A percentile compares a stretch with the other conserved stretches of the same genome.
Conservation (phyloP, 2,329 filamentous ascomycete genomes). For the Fusarium sp. region DNA sequence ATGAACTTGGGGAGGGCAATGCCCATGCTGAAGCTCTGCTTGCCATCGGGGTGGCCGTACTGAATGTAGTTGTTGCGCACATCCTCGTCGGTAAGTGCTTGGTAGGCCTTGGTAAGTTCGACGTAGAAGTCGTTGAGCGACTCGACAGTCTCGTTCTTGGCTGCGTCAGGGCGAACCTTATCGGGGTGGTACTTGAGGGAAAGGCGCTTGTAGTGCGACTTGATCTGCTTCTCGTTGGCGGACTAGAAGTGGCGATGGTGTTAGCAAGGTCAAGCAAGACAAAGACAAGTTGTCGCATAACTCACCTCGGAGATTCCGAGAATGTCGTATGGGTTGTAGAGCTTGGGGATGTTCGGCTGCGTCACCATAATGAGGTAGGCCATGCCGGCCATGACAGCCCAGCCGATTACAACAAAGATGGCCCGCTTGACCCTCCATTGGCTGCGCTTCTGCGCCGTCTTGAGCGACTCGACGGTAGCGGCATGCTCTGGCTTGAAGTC, state of each 20-base stretch:
- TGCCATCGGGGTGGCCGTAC: constrained; percentile 96
- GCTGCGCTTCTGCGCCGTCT: constrained; percentile 87
- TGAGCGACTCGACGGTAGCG: constrained; percentile 83
- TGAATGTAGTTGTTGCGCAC: constrained; percentile 96
- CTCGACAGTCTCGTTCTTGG: constrained; percentile 90
- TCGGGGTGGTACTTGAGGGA: constrained; percentile 92
- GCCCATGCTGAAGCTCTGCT: constrained; percentile 97
- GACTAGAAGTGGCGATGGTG: constrained; percentile 61
- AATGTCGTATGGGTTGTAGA: constrained; percentile 98
- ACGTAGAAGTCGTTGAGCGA: constrained; percentile 89
- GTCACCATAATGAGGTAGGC: constrained; percentile 88
- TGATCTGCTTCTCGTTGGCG: constrained; percentile 89
- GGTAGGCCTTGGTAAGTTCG: constrained; percentile 97
- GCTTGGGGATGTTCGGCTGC: constrained; percentile 74
- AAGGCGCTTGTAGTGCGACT: constrained; percentile 87
- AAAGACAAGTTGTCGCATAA: background rate
- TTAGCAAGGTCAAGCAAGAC: constrained; percentile 20
- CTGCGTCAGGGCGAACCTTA: constrained; percentile 83
- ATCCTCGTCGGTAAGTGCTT: constrained; percentile 96
- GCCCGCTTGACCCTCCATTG: constrained; percentile 89
- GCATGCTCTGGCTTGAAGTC: constrained; percentile 85
- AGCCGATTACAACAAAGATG: constrained; percentile 79
- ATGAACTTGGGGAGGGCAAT: constrained; percentile 96
- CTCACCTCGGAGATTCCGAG: constrained; percentile 83
- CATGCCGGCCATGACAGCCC: constrained; percentile 89